Conservation (phyloP, 75 land plant genomes). For the Larix kaempferi region DNA sequence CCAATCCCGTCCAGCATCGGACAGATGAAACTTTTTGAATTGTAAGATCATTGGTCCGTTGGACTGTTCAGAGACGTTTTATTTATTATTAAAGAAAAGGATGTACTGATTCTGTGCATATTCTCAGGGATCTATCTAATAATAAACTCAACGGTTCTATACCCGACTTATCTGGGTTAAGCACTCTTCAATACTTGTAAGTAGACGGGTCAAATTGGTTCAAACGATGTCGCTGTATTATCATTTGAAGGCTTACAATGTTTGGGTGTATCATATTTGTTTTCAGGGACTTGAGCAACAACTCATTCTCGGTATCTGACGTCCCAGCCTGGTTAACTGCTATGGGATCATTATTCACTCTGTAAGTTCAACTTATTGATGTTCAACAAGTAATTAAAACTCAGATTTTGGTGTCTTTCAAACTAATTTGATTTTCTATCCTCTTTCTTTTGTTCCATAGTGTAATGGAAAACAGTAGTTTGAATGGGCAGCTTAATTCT, state of each 20-base stretch:
- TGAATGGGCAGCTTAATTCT: conserved; percentile 32
- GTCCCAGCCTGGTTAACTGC: no score
- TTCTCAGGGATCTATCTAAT: conserved; percentile 51
- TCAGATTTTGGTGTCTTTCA: no score
- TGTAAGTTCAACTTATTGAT: no score
- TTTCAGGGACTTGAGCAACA: conserved; percentile 59
- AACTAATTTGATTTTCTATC: no score
- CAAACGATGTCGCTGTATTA: neutral
- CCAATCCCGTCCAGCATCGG: no score
- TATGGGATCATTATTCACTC: no score
- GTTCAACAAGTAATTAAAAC: no score
- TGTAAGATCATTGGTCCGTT: no score
- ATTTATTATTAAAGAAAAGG: neutral
- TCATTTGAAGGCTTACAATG: neutral
- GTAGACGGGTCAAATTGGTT: neutral
- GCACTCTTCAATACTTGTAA: conserved; percentile 55
- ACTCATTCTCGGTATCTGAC: no score
- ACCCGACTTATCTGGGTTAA: conserved; percentile 57
- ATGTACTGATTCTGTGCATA: neutral
- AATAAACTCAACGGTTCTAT: conserved; percentile 51
- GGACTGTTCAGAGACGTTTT: neutral
- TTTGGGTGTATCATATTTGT: neutral
- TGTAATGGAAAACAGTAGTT: conserved; percentile 26
- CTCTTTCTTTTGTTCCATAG: no score
- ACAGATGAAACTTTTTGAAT: no score